Conservation (phyloP, 805 yeast species). For the Suhomyces prunicola region DNA sequence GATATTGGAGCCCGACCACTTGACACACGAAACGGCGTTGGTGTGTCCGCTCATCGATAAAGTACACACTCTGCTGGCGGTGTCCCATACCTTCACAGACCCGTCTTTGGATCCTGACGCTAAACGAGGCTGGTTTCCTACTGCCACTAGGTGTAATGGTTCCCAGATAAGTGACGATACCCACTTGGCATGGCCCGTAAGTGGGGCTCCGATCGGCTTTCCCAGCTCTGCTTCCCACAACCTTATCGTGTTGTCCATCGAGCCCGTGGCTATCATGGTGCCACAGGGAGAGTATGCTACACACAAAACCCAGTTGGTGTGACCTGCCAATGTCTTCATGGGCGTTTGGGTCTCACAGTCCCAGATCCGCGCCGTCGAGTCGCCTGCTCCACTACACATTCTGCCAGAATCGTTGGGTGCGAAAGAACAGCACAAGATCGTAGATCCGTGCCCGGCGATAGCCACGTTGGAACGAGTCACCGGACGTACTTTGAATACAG, state of each 20-base stretch:
- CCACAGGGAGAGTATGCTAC: conserved; percentile 94
- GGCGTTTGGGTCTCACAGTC: conserved; percentile 96
- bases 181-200: conserved; percentile 86
- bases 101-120: conserved; percentile 92
- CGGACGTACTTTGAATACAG: conserved; percentile 88
- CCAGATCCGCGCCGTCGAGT: conserved; percentile 94
- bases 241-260: conserved; percentile 87
- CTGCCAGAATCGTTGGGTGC: conserved; percentile 85
- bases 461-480: conserved; percentile 90
- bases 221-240: conserved; percentile 85
- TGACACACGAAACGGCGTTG: conserved; percentile 88
- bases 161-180: conserved; percentile 91
- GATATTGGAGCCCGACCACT: conserved; percentile 89
- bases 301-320: conserved; percentile 89
- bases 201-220: conserved; percentile 64
- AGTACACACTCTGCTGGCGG: conserved; percentile 60
- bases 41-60: conserved; percentile 84
- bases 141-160: conserved; percentile 75
- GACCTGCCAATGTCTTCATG: conserved; percentile 74
- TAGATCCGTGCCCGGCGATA: conserved; percentile 92
- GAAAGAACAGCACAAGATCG: conserved; percentile 87
- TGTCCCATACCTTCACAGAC: conserved; percentile 86
- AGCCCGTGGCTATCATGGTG: conserved; percentile 86
- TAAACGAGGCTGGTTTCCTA: conserved; percentile 65
- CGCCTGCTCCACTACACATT: conserved; percentile 96